phyloP scores from a whole-genome alignment of 257 asterid species.

The Ocimum tenuiflorum region DNA sequence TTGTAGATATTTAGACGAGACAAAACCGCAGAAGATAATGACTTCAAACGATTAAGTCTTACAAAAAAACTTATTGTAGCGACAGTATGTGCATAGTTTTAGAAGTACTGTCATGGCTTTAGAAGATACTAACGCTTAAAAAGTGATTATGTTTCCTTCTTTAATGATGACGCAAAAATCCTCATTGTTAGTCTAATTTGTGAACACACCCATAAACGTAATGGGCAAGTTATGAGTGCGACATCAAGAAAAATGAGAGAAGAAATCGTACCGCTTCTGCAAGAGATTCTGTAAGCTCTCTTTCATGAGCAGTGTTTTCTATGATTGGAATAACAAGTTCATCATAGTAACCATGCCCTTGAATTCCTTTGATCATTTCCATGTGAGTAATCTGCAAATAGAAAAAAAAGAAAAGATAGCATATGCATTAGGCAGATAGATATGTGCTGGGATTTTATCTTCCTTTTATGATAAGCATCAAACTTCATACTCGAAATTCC shows the following conservation, averaged over 20 bases:
- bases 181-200: not conserved
- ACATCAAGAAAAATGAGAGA: not conserved
- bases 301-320: constrained; percentile 93
- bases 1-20: too few species aligned
- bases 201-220: not conserved
- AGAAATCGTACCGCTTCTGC: constrained; percentile 79
- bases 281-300: constrained; percentile 86
- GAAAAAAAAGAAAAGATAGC: constrained; percentile 1
- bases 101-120: too few species aligned
- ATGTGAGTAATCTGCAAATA: constrained; percentile 73
- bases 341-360: constrained; percentile 91
- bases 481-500: constrained; percentile 69
- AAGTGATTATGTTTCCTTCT: not conserved
- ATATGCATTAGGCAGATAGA: constrained; percentile 8
- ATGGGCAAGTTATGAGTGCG: not conserved
- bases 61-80: too few species aligned
- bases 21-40: too few species aligned
- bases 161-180: not conserved
- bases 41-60: too few species aligned
- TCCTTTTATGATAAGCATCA: not conserved
- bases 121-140: too few species aligned
- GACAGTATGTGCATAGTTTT: too few species aligned
- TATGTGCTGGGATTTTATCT: not conserved
- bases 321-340: constrained; percentile 91
- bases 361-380: constrained; percentile 98